Base-by-base conservation (phyloP, 176 grass and related monocot species). In the Pharus latifolius region DNA sequence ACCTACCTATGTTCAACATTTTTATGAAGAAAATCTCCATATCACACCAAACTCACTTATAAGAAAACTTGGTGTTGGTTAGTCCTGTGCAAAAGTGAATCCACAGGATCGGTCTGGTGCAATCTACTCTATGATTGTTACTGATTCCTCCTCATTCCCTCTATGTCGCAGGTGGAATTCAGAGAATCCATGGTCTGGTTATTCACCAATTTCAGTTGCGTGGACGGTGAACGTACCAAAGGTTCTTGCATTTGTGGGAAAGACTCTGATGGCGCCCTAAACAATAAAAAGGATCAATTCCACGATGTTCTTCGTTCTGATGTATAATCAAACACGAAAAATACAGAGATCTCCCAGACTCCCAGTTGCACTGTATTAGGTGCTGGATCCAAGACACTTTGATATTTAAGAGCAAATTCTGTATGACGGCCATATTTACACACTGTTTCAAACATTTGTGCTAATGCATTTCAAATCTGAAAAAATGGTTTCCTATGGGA, bases 161-260 rank as follows among this genome's bases (percentile, higher is more conserved):
- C 22, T 15, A 40, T 56, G 23, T 1, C 70, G 81, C 78, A 94
- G 95, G 75, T 99, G 90, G 87, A 86, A 85, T 68, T 69, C 78
- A 27, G 81, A 75, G 41, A 99, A 99, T 66, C 87, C 90, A 27
- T 99, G 95, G 95, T 76, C 87, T 60, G 82, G 73, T 10, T 84
- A 94, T 32, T 43, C 53, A 56, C 95, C 87, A 4, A 93, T 90
- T 72, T 91, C 90, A 31, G 90, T 99, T 56, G 95, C 90, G 64
- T 99, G 90, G 95, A 88, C 95, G 10, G 87, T 91, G 12, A 84
- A 99, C 76, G 75, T 88, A 38, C 75, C 74, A 8, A 74, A 75
- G 53, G 82, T 91, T 83, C 60, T 88, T 60, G 79, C 75, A 46
- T 99, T 85, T 23, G 34, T 99, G 50, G 91, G 88, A 65, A 74